Evolutionary conservation across 306 rosid genomes (phyloP).

Genomic region (Quercus alba): DNA sequence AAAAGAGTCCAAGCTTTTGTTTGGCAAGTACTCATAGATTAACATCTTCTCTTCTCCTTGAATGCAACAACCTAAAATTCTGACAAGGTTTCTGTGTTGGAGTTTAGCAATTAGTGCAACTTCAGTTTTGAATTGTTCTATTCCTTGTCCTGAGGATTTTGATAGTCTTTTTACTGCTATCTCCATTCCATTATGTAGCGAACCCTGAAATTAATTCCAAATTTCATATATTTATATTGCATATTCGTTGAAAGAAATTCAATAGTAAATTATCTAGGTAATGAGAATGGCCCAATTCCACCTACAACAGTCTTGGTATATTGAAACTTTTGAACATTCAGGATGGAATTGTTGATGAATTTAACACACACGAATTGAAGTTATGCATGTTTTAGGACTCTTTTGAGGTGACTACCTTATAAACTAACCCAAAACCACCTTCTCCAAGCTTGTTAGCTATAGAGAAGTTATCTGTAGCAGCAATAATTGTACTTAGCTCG

Average conservation of each 20-base stretch:
- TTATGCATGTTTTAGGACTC: too few species aligned
- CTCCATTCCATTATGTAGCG: slow-evolving; percentile 22
- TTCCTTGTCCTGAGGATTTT: slow-evolving; percentile 36
- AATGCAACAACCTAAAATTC: slow-evolving; percentile 36
- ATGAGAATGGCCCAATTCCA: too few species aligned
- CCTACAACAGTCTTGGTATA: too few species aligned
- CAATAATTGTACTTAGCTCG: slow-evolving; percentile 31
- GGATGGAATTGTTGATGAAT: too few species aligned
- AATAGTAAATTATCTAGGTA: too few species aligned
- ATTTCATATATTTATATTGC: background rate
- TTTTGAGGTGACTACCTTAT: background rate
- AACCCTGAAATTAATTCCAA: slow-evolving; percentile 22
- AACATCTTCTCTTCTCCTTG: slow-evolving; percentile 34
- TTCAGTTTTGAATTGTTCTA: slow-evolving; percentile 35
- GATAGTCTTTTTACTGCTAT: slow-evolving; percentile 42
- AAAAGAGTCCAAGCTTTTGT: slow-evolving; percentile 38
- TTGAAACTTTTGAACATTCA: too few species aligned
- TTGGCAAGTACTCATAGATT: slow-evolving; percentile 43
- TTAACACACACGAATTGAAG: too few species aligned
- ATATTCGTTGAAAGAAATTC: background rate
- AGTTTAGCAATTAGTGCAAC: slow-evolving; percentile 30
- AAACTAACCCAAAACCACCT: background rate
- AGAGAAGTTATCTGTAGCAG: slow-evolving; percentile 51
- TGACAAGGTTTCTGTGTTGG: slow-evolving; percentile 47
- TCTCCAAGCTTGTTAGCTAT: slow-evolving; percentile 44